Evolutionary conservation across 1,139 yeast species (phyloP).

Genomic region (Protomyces inouyei): DNA sequence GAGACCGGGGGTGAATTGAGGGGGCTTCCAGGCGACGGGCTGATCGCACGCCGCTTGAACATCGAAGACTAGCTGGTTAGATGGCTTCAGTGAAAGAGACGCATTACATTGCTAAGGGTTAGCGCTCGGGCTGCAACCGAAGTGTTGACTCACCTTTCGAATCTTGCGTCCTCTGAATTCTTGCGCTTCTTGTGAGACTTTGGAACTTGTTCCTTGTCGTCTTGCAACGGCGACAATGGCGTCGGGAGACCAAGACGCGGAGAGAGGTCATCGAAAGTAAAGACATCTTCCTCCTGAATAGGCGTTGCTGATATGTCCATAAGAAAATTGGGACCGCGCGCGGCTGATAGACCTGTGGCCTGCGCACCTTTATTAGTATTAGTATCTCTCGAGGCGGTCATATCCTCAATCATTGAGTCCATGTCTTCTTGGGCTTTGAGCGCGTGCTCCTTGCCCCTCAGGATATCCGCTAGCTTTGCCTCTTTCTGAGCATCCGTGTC

Average conservation of each 20-base stretch:
- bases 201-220: background rate
- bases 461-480: conserved; percentile 16
- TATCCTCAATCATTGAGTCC: background rate
- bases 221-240: background rate
- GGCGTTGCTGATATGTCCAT: background rate
- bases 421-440: background rate
- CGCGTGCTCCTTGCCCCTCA: background rate
- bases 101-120: background rate
- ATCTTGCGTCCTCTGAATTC: background rate
- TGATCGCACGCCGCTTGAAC: conserved; percentile 17
- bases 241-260: background rate
- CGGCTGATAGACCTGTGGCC: background rate
- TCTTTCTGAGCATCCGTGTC: conserved; percentile 18
- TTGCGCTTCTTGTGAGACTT: background rate
- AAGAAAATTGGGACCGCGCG: background rate
- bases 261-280: background rate
- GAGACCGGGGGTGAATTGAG: conserved; percentile 11
- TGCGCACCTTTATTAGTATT: background rate
- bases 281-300: background rate
- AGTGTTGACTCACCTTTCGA: background rate
- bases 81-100: background rate
- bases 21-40: conserved; percentile 22
- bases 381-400: background rate
- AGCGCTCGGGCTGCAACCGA: background rate
- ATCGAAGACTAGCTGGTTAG: background rate